Percentiles rank a stretch among this genome's conserved stretches.
Evolutionary conservation across 441 rosid genomes (phyloP).

Genomic region (Arabidopsis lyrata): DNA sequence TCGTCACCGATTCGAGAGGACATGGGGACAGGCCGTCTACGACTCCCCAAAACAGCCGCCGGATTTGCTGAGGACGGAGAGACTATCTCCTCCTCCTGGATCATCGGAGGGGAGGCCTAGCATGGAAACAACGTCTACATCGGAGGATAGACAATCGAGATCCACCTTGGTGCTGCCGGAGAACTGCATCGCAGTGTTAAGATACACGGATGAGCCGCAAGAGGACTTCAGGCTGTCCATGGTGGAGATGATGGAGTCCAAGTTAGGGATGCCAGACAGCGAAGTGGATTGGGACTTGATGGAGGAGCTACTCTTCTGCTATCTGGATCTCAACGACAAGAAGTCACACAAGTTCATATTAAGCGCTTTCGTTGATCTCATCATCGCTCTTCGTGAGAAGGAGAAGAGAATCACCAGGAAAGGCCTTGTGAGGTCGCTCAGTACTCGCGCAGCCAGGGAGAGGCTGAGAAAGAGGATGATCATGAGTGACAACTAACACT

Average conservation of each 20-base stretch:
- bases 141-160: conserved; percentile 47
- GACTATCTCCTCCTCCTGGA: conserved; percentile 46
- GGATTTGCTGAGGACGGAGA: conserved; percentile 48
- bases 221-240: conserved; percentile 75
- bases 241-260: conserved; percentile 74
- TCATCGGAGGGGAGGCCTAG: conserved; percentile 38
- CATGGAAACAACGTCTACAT: conserved; percentile 33
- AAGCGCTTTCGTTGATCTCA: conserved; percentile 76
- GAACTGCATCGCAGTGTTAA: conserved; percentile 67
- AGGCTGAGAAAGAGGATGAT: conserved; percentile 45
- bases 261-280: conserved; percentile 44
- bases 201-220: conserved; percentile 56
- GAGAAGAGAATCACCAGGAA: conserved; percentile 44
- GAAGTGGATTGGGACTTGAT: conserved; percentile 80
- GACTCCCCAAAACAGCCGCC: conserved; percentile 57
- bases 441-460: conserved; percentile 42
- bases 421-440: conserved; percentile 43
- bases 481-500: conserved; percentile 19
- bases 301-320: conserved; percentile 79
- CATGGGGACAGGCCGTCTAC: conserved; percentile 45
- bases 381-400: conserved; percentile 47
- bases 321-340: conserved; percentile 72
- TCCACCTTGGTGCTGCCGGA: conserved; percentile 49
- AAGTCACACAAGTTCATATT: conserved; percentile 68
- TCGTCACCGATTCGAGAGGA: conserved; percentile 38